phyloP scores from a whole-genome alignment of 2,329 filamentous ascomycete species.

The Penicillium sp. region DNA sequence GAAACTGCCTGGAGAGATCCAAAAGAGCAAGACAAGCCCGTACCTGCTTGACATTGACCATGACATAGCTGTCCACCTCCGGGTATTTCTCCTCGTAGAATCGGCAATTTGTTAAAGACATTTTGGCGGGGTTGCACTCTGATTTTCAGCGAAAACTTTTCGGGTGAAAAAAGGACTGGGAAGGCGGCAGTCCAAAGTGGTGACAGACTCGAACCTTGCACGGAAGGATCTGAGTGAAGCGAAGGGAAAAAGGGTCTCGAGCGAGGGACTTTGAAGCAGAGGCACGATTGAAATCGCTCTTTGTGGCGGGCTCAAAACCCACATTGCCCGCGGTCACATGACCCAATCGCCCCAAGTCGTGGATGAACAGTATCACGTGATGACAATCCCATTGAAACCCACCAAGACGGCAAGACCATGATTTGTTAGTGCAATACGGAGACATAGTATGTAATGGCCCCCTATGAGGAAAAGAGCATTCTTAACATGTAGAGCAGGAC shows the following conservation, averaged over 20 bases:
- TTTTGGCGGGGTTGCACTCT: constrained; percentile 59
- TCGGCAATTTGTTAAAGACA: constrained; percentile 95
- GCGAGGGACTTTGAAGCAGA: constrained; percentile 24
- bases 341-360: neutral
- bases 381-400: too few species aligned
- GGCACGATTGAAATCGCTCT: constrained; percentile 35
- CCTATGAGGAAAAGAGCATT: too few species aligned
- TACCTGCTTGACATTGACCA: constrained; percentile 99
- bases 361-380: constrained; percentile 10
- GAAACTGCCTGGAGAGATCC: neutral
- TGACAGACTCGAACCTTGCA: constrained; percentile 8
- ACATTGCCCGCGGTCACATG: constrained; percentile 30
- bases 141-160: constrained; percentile 16
- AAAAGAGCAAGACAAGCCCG: constrained; percentile 3
- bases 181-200: constrained; percentile 14
- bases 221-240: constrained; percentile 14
- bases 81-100: constrained; percentile 98
- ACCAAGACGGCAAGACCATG: too few species aligned
- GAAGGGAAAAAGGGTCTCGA: constrained; percentile 11
- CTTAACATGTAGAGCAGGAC: too few species aligned
- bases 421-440: too few species aligned
- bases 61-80: constrained; percentile 99
- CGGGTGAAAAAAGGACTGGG: constrained; percentile 9
- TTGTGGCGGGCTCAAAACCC: constrained; percentile 45
- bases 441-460: too few species aligned